A percentile compares a stretch with the other conserved stretches of the same genome.
Evolutionary conservation across 2,329 filamentous ascomycete species (phyloP).

Genomic region (Diaporthe citriasiana): DNA sequence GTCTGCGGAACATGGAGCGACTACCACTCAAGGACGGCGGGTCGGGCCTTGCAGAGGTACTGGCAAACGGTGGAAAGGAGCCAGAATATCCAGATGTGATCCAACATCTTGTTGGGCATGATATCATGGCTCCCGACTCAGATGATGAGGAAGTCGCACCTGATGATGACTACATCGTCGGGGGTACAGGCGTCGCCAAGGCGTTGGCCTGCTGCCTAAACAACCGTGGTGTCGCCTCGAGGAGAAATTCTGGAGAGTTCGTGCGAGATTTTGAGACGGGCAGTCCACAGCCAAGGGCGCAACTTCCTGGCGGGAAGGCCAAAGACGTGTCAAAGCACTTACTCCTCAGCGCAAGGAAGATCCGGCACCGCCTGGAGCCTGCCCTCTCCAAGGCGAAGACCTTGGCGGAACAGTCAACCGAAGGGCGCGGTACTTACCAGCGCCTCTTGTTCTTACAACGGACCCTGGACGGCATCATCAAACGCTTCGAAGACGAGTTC

Average conservation of each 20-base stretch:
- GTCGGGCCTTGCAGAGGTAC: slow-evolving; percentile 59
- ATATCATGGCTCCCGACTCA: slow-evolving; percentile 61
- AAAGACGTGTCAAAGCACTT: slow-evolving; percentile 96
- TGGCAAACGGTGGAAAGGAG: slow-evolving; percentile 44
- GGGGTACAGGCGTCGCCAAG: slow-evolving; percentile 94
- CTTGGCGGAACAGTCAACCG: slow-evolving; percentile 63
- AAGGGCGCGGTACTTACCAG: slow-evolving; percentile 80
- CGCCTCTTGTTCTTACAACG: slow-evolving; percentile 88
- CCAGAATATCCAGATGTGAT: slow-evolving; percentile 82
- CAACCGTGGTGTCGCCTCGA: slow-evolving; percentile 78
- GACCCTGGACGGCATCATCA: slow-evolving; percentile 91
- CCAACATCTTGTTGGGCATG: slow-evolving; percentile 86
- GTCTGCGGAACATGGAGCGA: slow-evolving; percentile 89
- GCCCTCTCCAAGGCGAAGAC: slow-evolving; percentile 82
- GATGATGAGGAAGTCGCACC: slow-evolving; percentile 79
- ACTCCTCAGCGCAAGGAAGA: slow-evolving; percentile 89
- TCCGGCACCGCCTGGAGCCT: slow-evolving; percentile 84
- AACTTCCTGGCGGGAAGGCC: slow-evolving; percentile 72
- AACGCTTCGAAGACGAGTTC: slow-evolving; percentile 95
- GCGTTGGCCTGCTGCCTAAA: slow-evolving; percentile 91
- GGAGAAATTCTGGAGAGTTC: slow-evolving; percentile 66
- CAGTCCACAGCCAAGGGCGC: slow-evolving; percentile 58
- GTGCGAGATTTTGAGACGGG: slow-evolving; percentile 67
- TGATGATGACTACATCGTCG: slow-evolving; percentile 95
- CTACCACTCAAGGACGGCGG: slow-evolving; percentile 72